phyloP scores from a whole-genome alignment of 1,284 basidiomycete species.

The Phylloboletellus chloephorus region DNA sequence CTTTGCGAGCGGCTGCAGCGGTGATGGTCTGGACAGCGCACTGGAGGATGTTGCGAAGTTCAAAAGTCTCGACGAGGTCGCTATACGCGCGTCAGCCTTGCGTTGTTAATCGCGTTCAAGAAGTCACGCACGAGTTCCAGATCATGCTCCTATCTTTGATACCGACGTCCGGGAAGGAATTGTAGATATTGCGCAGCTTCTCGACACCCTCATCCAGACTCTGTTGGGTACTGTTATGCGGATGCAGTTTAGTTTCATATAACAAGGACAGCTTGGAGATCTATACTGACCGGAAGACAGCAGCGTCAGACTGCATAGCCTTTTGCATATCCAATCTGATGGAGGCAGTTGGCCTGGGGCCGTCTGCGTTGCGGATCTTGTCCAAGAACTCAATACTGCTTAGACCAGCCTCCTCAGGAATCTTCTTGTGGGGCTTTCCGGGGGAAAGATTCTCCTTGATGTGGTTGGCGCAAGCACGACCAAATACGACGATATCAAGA shows the following conservation, averaged over 20 bases:
- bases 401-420: conserved; percentile 85
- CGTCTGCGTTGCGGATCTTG: conserved; percentile 79
- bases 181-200: conserved; percentile 84
- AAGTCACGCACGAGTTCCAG: conserved; percentile 83
- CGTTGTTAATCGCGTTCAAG: background rate
- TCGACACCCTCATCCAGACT: conserved; percentile 89
- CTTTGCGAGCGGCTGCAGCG: conserved; percentile 92
- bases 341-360: conserved; percentile 82
- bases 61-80: conserved; percentile 94
- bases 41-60: conserved; percentile 94
- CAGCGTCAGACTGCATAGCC: conserved; percentile 94
- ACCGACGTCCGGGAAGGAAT: conserved; percentile 84
- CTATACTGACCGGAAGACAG: conserved; percentile 72
- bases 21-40: conserved; percentile 95
- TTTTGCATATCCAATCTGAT: conserved; percentile 97
- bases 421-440: conserved; percentile 87
- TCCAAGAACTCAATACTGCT: conserved; percentile 88
- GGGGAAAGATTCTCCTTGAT: conserved; percentile 90
- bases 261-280: background rate
- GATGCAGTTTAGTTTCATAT: conserved; percentile 15
- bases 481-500: conserved; percentile 98
- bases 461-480: conserved; percentile 97
- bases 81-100: conserved; percentile 36
- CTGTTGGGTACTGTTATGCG: conserved; percentile 68
- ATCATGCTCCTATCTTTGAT: conserved; percentile 99